Conservation (phyloP, 176 grass and related monocot species). For the Eremochloa ophiuroides region DNA sequence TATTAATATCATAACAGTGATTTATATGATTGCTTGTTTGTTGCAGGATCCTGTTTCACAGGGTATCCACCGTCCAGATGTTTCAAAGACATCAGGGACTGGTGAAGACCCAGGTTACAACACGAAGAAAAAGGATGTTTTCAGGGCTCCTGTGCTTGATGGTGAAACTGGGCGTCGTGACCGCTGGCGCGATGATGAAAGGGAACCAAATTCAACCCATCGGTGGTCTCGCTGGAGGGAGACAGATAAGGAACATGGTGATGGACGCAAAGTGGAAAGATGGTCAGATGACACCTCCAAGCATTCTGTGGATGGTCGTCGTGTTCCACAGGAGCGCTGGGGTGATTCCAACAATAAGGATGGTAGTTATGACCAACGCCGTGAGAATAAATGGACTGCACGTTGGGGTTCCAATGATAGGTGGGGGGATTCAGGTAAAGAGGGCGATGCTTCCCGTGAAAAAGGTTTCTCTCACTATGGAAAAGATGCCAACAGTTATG, state of each 20-base stretch:
- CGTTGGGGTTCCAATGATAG: conserved; percentile 80
- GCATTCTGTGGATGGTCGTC: conserved; percentile 59
- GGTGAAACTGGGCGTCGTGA: conserved; percentile 58
- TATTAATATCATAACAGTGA: neutral
- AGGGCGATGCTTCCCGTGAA: conserved; percentile 49
- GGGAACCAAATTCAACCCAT: conserved; percentile 72
- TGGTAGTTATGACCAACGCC: conserved; percentile 58
- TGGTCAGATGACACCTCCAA: conserved; percentile 65
- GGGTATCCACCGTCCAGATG: conserved; percentile 47
- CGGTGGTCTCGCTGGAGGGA: conserved; percentile 74
- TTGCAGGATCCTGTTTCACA: conserved; percentile 61
- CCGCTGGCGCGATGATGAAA: conserved; percentile 96
- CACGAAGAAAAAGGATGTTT: conserved; percentile 60
- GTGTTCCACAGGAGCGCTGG: conserved; percentile 54
- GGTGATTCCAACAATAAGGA: conserved; percentile 66
- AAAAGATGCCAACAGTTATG: conserved; percentile 61
- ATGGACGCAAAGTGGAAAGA: conserved; percentile 54
- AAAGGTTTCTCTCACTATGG: conserved; percentile 51
- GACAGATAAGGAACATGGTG: conserved; percentile 68
- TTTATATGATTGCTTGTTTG: conserved; percentile 21
- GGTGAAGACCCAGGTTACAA: conserved; percentile 44
- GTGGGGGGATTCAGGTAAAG: conserved; percentile 67
- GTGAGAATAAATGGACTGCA: conserved; percentile 84
- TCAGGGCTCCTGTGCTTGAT: conserved; percentile 67
- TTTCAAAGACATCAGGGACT: conserved; percentile 38